Evolutionary conservation across 2,329 filamentous ascomycete genomes (phyloP).

Genomic region (Clonostachys rhizophaga): DNA sequence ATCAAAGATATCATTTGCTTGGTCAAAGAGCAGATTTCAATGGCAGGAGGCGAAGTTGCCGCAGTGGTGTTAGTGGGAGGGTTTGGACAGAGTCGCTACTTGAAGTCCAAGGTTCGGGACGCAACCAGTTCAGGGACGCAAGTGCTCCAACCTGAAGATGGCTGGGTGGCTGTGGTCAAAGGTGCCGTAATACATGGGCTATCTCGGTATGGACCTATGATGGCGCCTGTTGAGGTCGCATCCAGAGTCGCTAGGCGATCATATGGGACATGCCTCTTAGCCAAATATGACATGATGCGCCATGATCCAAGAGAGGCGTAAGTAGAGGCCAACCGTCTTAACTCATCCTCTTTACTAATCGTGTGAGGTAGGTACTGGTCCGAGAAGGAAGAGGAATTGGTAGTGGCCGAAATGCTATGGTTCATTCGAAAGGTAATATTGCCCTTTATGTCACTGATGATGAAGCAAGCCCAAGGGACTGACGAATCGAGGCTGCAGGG

Average conservation of each 20-base stretch:
- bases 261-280: constrained; percentile 26
- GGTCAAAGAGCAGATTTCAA: constrained; percentile 31
- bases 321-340: constrained; percentile 5
- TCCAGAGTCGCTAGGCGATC: constrained; percentile 28
- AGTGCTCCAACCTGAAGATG: constrained; percentile 41
- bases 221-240: constrained; percentile 20
- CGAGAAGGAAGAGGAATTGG: constrained; percentile 26
- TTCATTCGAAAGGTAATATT: constrained; percentile 28
- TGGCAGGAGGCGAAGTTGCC: constrained; percentile 24
- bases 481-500: constrained; percentile 13
- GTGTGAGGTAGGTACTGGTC: constrained; percentile 27
- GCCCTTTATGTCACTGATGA: background rate
- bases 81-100: constrained; percentile 39
- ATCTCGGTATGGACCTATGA: constrained; percentile 17
- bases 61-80: constrained; percentile 43
- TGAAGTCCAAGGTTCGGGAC: constrained; percentile 31
- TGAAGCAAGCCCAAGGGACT: background rate
- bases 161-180: constrained; percentile 45
- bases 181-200: constrained; percentile 41
- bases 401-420: constrained; percentile 31
- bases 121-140: constrained; percentile 25
- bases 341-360: background rate
- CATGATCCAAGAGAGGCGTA: constrained; percentile 28
- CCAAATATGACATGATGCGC: constrained; percentile 26
- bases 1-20: constrained; percentile 36